These are phyloP conservation scores for Mentha longifolia DNA, from an alignment of 257 asterid species.

Conservation along the genomic window DNA sequence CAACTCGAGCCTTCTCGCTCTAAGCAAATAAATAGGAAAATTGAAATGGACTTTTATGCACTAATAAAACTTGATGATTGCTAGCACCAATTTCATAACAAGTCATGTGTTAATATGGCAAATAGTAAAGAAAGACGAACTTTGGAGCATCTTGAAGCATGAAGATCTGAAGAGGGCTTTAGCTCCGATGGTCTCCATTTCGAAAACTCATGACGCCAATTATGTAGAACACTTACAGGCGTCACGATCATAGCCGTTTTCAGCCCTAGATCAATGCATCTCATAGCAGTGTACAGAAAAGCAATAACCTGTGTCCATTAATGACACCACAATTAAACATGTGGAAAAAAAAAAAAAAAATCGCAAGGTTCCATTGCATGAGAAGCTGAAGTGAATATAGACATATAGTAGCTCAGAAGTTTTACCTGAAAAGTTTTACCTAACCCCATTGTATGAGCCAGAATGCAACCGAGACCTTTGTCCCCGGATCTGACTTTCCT, in stretches of 20 bases:
- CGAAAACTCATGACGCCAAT: slow-evolving; percentile 81
- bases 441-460: slow-evolving; percentile 94
- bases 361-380: too few relatives aligned
- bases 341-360: too few relatives aligned
- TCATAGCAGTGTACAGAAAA: slow-evolving; percentile 82
- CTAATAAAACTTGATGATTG: background rate
- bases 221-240: slow-evolving; percentile 85
- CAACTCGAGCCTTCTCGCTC: slow-evolving; percentile 71
- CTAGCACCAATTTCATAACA: background rate
- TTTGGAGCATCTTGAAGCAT: slow-evolving; percentile 91
- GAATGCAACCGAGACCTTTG: slow-evolving; percentile 92
- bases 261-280: slow-evolving; percentile 69
- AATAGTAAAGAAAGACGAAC: slow-evolving; percentile 40
- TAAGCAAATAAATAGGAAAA: slow-evolving; percentile 23
- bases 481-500: slow-evolving; percentile 77
- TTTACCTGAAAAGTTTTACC: slow-evolving; percentile 97
- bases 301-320: slow-evolving; percentile 68
- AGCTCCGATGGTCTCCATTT: slow-evolving; percentile 88
- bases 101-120: background rate
- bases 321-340: slow-evolving; percentile 1
- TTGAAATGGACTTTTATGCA: background rate
- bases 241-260: slow-evolving; percentile 80
- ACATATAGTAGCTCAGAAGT: slow-evolving; percentile 23
- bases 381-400: background rate
- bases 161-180: slow-evolving; percentile 73